These are phyloP conservation scores for Jamesozyma spencerorum DNA, from an alignment of 805 yeast species.

Conservation along the genomic window DNA sequence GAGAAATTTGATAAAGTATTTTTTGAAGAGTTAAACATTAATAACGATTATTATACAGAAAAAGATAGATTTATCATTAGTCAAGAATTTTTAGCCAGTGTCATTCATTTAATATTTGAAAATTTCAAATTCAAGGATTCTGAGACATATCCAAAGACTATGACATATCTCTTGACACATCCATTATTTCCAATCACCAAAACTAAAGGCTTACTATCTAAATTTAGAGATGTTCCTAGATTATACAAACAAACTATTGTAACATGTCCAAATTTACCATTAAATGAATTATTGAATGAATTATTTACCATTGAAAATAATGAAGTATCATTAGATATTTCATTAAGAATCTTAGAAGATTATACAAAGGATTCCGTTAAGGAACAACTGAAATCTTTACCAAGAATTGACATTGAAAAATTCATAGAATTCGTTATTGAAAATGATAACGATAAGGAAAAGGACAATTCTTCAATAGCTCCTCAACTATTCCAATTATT, in stretches of 20 bases:
- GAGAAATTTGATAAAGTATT: conserved; percentile 28
- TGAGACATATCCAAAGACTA: conserved; percentile 43
- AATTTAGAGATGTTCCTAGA: conserved; percentile 47
- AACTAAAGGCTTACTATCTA: conserved; percentile 45
- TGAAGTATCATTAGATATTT: conserved; percentile 58
- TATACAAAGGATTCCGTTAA: conserved; percentile 54
- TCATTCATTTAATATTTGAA: conserved; percentile 37
- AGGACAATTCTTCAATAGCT: conserved; percentile 4
- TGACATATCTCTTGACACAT: conserved; percentile 74
- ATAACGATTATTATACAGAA: conserved; percentile 49
- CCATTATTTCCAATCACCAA: conserved; percentile 67
- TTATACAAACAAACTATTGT: conserved; percentile 74
- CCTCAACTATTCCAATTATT: conserved; percentile 26
- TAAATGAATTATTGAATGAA: conserved; percentile 54
- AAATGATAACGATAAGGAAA: conserved; percentile 9
- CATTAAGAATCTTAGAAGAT: conserved; percentile 58
- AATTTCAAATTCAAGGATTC: conserved; percentile 9
- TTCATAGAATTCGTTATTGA: conserved; percentile 28
- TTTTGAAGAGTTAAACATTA: conserved; percentile 26
- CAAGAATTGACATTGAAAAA: conserved; percentile 26
- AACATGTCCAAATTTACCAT: conserved; percentile 61
- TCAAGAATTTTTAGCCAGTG: conserved; percentile 40
- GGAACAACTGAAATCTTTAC: conserved; percentile 30
- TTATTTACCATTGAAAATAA: conserved; percentile 47
- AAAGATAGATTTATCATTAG: conserved; percentile 55